Evolutionary conservation across 1,139 yeast species (phyloP), one percentile per base, ranked within the genome.

Genomic region (Suhomyces terraborum): DNA sequence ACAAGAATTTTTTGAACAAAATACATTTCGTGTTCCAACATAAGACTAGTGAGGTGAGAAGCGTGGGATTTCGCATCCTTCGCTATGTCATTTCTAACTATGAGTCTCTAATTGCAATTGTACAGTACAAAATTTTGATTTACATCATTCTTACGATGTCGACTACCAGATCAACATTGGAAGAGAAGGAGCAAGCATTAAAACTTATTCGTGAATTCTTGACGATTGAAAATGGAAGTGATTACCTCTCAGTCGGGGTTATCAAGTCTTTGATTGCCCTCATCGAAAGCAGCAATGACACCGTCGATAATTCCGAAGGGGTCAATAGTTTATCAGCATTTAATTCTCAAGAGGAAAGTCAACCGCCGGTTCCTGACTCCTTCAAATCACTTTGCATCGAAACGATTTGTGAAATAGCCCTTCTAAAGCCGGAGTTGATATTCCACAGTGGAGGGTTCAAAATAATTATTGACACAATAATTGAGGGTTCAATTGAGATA

Each of bases 151-250:
- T 82, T 14, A 74, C 94, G 0, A 64, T 93, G 38, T 75, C 88
- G 0, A 80, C 81, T 41, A 75, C 77, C 19, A 61, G 69, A 23
- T 62, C 77, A 12, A 64, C 69, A 32, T 70, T 79, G 21, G 61
- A 79, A 4, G 97, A 91, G 55, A 76, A 93, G 48, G 82, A 82
- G 34, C 91, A 91, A 55, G 95, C 96, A 0, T 54, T 93, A 27
- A 85, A 84, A 53, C 66, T 91, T 22, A 63, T 88, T 1, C 70
- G 97, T 24, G 67, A 74, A 32, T 80, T 86, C 46, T 56, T 86
- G 8, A 80, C 75, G 30, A 69, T 80, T 2, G 79, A 78, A 2
- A 71, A 67, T 26, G 91, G 91, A 0, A 64, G 75, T 4, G 67
- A 71, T 20, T 75, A 76, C 47, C 58, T 89, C 9, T 77, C 84